Evolutionary conservation across 352 stramenopile species (phyloP).

Genomic region (Phytopythium ostracodes): DNA sequence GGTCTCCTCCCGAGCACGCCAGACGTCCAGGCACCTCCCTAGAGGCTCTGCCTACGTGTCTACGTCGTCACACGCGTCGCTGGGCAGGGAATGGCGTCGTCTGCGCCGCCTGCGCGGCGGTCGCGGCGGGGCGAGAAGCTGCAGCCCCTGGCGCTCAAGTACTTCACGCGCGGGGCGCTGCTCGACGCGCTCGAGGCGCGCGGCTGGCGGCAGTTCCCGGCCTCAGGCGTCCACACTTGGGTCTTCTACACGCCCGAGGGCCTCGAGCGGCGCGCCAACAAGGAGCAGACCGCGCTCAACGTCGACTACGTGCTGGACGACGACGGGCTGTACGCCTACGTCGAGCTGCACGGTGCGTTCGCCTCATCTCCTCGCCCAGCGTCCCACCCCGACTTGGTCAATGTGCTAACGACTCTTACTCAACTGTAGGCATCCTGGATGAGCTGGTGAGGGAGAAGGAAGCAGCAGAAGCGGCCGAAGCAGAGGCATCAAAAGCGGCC

Average conservation of each 20-base stretch:
- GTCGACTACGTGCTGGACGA: constrained; percentile 10
- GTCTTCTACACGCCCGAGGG: constrained; percentile 14
- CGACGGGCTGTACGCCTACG: constrained; percentile 3
- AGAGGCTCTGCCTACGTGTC: neutral
- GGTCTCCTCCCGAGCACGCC: neutral
- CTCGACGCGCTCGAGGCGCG: constrained; percentile 7
- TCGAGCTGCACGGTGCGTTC: constrained; percentile 7
- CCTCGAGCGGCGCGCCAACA: constrained; percentile 27
- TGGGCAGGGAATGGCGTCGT: neutral
- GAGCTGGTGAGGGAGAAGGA: constrained; percentile 4
- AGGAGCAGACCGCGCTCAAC: constrained; percentile 3
- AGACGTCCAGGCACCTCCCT: neutral
- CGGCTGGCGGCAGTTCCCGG: constrained; percentile 8
- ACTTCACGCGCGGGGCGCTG: constrained; percentile 8
- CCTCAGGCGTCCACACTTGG: constrained; percentile 4
- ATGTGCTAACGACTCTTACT: neutral
- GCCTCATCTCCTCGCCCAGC: neutral
- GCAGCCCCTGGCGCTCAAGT: constrained; percentile 8
- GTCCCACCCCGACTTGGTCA: no score
- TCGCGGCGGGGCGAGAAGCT: constrained; percentile 1
- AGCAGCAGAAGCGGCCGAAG: neutral
- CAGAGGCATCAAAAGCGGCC: neutral
- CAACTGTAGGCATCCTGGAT: constrained; percentile 7
- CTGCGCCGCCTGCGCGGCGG: neutral
- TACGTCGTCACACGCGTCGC: no score